Percentiles rank a stretch among this genome's conserved stretches.
Evolutionary conservation across 345 rosid species (phyloP).

Genomic region (Lagerstroemia speciosa): DNA sequence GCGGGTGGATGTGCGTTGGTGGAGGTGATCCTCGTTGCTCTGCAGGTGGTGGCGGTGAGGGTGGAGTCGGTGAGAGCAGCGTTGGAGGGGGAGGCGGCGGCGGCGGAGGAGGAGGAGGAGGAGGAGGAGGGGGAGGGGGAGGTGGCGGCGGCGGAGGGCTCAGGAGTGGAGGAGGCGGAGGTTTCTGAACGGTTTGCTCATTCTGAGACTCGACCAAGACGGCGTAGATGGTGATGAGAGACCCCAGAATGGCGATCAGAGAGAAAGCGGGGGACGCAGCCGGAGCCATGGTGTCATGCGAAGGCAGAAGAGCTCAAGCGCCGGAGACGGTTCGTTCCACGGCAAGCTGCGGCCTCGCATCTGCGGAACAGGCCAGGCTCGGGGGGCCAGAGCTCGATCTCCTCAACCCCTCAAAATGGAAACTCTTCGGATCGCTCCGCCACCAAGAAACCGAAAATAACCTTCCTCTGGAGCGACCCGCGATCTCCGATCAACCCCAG

Average conservation of each 20-base stretch:
- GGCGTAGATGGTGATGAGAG: conserved; percentile 16
- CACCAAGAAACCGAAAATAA: too few species aligned
- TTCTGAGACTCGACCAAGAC: background rate
- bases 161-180: background rate
- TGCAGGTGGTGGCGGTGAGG: conserved; percentile 18
- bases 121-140: conserved; percentile 7
- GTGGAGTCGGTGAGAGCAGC: conserved; percentile 7
- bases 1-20: background rate
- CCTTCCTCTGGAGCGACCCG: too few species aligned
- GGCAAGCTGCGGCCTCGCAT: background rate
- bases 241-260: conserved; percentile 12
- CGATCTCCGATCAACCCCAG: too few species aligned
- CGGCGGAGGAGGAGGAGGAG: background rate
- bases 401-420: too few species aligned
- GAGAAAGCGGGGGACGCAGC: background rate
- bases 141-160: background rate
- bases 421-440: too few species aligned
- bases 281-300: background rate
- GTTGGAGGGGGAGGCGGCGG: conserved; percentile 11
- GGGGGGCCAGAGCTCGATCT: background rate
- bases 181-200: background rate
- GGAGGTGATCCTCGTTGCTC: conserved; percentile 14
- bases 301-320: too few species aligned
- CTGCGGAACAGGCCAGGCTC: background rate
- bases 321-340: background rate